Conservation (phyloP, 805 yeast species). For the Kregervanrija delftensis region DNA sequence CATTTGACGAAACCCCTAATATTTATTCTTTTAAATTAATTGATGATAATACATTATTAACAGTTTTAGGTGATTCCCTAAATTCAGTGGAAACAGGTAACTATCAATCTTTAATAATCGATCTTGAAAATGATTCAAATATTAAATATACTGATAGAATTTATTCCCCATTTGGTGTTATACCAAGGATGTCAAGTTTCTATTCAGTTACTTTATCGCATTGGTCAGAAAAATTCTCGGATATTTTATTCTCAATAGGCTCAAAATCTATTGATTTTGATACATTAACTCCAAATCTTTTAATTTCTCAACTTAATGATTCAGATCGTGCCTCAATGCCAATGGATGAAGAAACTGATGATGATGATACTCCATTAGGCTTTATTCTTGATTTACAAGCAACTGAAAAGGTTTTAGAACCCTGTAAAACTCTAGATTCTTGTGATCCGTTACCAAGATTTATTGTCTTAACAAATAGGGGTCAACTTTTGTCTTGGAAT, state of each 20-base stretch:
- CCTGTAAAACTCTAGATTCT: constrained; percentile 52
- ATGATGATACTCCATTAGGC: constrained; percentile 70
- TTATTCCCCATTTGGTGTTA: constrained; percentile 39
- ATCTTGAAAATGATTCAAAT: neutral
- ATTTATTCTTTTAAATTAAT: constrained; percentile 5
- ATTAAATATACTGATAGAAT: constrained; percentile 8
- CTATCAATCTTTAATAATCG: constrained; percentile 4
- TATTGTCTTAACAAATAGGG: constrained; percentile 56
- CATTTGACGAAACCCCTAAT: neutral
- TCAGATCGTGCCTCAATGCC: constrained; percentile 70
- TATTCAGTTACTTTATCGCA: constrained; percentile 35
- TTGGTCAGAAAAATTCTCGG: constrained; percentile 32
- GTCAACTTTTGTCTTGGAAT: constrained; percentile 58
- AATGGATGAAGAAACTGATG: constrained; percentile 53
- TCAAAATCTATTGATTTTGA: constrained; percentile 61
- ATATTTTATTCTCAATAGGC: constrained; percentile 44
- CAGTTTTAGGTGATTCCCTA: constrained; percentile 3
- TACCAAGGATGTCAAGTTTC: constrained; percentile 38
- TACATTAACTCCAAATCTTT: constrained; percentile 31
- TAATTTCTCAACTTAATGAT: constrained; percentile 54
- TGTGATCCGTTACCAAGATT: constrained; percentile 60
- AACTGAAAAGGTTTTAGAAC: constrained; percentile 37
- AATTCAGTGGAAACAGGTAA: neutral
- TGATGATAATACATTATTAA: neutral
- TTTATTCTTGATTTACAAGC: constrained; percentile 53